Conservation (phyloP, 2,329 filamentous ascomycete genomes). For the Grosmannia huntii region DNA sequence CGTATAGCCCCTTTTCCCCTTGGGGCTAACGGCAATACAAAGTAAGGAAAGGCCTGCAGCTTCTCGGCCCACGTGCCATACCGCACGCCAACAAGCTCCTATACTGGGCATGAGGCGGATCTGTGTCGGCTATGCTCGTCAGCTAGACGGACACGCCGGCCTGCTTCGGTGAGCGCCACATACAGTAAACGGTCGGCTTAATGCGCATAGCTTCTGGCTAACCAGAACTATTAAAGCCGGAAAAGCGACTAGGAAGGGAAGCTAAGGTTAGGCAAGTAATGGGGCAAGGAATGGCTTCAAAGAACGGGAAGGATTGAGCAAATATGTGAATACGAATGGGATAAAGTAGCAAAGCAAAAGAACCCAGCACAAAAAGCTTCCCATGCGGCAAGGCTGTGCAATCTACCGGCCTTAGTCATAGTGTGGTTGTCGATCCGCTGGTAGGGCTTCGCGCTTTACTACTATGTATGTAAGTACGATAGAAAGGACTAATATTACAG, state of each 20-base stretch:
- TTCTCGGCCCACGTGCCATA: not conserved
- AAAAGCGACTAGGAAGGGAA: too few species aligned
- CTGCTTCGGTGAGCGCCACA: not conserved
- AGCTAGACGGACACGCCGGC: not conserved
- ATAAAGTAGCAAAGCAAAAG: not conserved
- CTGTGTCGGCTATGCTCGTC: not conserved
- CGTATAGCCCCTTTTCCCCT: not conserved
- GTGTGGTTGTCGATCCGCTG: not conserved
- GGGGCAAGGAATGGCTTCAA: too few species aligned
- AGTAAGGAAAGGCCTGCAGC: not conserved
- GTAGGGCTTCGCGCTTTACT: not conserved
- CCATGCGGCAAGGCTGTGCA: not conserved
- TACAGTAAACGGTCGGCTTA: not conserved
- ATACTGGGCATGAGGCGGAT: not conserved
- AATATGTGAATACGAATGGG: not conserved
- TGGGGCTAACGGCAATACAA: not conserved
- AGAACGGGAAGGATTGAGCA: too few species aligned
- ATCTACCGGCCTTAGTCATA: not conserved
- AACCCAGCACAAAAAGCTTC: not conserved
- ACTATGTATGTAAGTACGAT: not conserved
- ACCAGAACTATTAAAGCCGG: too few species aligned
- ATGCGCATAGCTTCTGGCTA: too few species aligned
- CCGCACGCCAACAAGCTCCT: not conserved
- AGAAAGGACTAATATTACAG: not conserved
- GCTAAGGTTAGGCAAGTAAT: too few species aligned